Evolutionary conservation across 2,329 filamentous ascomycete genomes (phyloP), one percentile per base, ranked within the genome.

Genomic region (Nectriaceae sp.): DNA sequence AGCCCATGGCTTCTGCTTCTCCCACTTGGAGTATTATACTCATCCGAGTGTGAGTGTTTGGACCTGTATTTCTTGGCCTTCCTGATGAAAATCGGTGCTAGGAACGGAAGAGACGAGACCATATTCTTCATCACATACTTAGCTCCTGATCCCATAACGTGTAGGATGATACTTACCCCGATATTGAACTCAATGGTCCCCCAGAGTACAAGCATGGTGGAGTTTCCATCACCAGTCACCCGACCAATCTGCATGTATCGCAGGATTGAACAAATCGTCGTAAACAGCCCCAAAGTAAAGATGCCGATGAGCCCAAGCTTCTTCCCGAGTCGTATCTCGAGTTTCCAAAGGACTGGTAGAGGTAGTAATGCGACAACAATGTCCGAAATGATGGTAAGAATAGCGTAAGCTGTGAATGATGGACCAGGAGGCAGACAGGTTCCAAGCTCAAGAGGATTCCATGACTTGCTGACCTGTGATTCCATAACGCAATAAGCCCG

Each of bases 181-280:
- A 81, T 72, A 53, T 82, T 81, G 62, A 82, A 78, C 58, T 82
- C 79, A 46, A 82, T 76, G 2, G 74, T 76, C 4, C 79, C 79
- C 78, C 78, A 82, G 1, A 82, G 64, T 1, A 82, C 70, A 11
- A 82, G 66, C 73, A 79, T 77, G 4, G 79, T 81, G 0, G 78
- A 80, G 55, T 80, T 78, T 8, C 78, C 76, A 31, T 80, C 76
- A 2, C 75, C 75, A 15, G 75, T 73, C 33, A 82, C 77, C 0
- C 71, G 65, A 50, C 74, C 62, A 50, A 82, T 81, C 54, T 81
- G 76, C 0, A 70, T 64, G 48, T 80, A 75, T 11, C 79, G 72
- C 45, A 82, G 61, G 46, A 81, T 70, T 3, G 77, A 80, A 57
- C 78, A 82, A 6, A 81, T 47, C 0, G 78, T 82, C 0, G 78